phyloP scores from a whole-genome alignment of 306 rosid genomes.

The Lagenaria siceraria region DNA sequence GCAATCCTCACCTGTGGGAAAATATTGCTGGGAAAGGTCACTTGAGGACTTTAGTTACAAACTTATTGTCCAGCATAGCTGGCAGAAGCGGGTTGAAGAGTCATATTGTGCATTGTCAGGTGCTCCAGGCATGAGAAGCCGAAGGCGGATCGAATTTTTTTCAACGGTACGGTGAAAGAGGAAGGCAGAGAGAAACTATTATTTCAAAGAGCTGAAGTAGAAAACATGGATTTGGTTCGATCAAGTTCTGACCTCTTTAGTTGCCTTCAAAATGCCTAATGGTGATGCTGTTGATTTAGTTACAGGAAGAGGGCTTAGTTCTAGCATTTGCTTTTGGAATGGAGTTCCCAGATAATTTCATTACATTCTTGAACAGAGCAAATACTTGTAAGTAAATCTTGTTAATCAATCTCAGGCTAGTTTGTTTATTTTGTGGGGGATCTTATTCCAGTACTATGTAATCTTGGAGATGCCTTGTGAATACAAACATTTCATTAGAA shows the following conservation, averaged over 20 bases:
- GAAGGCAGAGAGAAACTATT: constrained; percentile 13
- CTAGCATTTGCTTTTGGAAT: constrained; percentile 26
- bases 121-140: constrained; percentile 70
- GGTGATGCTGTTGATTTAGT: constrained; percentile 19
- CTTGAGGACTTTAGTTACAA: constrained; percentile 62
- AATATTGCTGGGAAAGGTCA: constrained; percentile 88
- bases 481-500: constrained; percentile 22
- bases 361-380: constrained; percentile 42
- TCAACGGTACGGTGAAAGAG: background rate
- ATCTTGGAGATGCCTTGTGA: constrained; percentile 40
- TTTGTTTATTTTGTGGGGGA: constrained; percentile 28
- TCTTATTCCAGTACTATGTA: constrained; percentile 31
- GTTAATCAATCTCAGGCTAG: constrained; percentile 25
- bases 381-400: constrained; percentile 51
- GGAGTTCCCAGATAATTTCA: constrained; percentile 37
- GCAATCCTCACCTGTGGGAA: constrained; percentile 88
- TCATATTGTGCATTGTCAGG: constrained; percentile 96
- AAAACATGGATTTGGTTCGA: background rate
- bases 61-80: constrained; percentile 80
- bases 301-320: constrained; percentile 18
- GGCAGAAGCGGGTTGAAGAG: constrained; percentile 85
- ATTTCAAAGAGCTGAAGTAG: background rate
- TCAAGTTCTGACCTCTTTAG: constrained; percentile 13
- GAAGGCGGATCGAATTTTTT: background rate
- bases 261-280: constrained; percentile 4